Base-by-base conservation (phyloP, 2,329 filamentous ascomycete genomes). In the Arthrobotrys conoides region DNA sequence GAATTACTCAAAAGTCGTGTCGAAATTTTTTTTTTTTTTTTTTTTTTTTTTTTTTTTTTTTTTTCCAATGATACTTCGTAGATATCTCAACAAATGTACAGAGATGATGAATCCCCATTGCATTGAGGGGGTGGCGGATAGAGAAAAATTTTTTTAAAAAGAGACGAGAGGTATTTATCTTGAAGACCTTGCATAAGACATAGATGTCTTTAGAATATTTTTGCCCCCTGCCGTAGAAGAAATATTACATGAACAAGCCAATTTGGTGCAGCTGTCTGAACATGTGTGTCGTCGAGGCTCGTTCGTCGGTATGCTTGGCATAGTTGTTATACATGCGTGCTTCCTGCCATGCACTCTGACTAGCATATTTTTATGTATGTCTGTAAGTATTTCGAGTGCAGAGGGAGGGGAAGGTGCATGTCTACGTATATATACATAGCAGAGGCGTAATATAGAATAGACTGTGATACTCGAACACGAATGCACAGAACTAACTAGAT, bases 241-340 rank as follows among this genome's bases (percentile, higher is more conserved):
- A 61, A 61, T 44, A 66, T 36, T 38, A 55, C 41, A 44, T 67
- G 51, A 59, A 70, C 59, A 46, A 51, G 57, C 73, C 73, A 77
- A 68, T 77, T 77, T 77, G 67, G 36, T 71, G 67, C 63, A 46
- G 61, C 67, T 12, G 46, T 71, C 73, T 63, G 67, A 57, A 61
- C 73, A 77, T 77, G 73, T 77, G 73, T 66, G 61, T 59, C 59
- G 51, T 61, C 41, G 61, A 75, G 36, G 48, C 48, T 46, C 49
- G 46, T 33, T 57, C 18, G 59, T 65, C 72, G 59, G 66, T 76
- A 76, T 76, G 72, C 73, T 77, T 77, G 73, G 73, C 73, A 18
- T 2, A 30, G 22, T 61, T 61, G 57, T 44, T 61, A 61, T 61
- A 61, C 53, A 36, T 59, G 20, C 36, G 24, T 59, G 53, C 53